Evolutionary conservation across 495 filamentous ascomycete genomes (phyloP), one percentile per base, ranked within the genome.

Genomic region (Cercophora sp.): DNA sequence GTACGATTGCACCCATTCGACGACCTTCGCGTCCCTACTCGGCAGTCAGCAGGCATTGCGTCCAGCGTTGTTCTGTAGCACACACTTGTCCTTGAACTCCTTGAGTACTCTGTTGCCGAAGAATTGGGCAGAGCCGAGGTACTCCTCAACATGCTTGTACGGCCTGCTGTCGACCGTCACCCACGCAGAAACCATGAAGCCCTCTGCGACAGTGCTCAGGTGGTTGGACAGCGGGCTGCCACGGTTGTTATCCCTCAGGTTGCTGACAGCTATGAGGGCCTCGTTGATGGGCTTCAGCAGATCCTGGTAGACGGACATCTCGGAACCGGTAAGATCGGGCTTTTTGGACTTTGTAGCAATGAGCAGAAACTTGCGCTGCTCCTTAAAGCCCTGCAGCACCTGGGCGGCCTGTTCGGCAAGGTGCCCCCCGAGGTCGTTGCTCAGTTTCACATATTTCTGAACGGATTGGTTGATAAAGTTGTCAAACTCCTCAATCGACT

Each of bases 301-400:
- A 35, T 74, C 71, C 49, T 80, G 77, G 49, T 75, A 70, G 41
- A 91, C 79, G 42, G 91, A 83, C 77, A 85, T 83, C 3, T 79
- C 74, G 8, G 83, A 73, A 9, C 82, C 81, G 18, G 78, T 77
- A 35, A 83, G 78, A 47, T 89, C 86, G 22, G 92, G 94, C 70
- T 96, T 96, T 78, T 87, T 95, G 8, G 94, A 85, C 70, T 91
- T 93, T 20, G 87, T 93, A 2, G 91, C 83, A 58, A 96, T 83
- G 51, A 91, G 79, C 39, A 98, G 78, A 70, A 95, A 93, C 61
- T 84, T 88, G 48, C 91, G 85, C 70, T 94, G 85, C 52, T 86
- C 88, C 39, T 82, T 75, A 72, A 96, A 96, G 25, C 72, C 75
- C 47, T 72, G 59, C 31, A 72, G 52, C 5, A 77, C 70, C 44